Evolutionary conservation across 2,329 filamentous ascomycete genomes (phyloP), one percentile per base, ranked within the genome.

Genomic region (Fusarium bactridioides): DNA sequence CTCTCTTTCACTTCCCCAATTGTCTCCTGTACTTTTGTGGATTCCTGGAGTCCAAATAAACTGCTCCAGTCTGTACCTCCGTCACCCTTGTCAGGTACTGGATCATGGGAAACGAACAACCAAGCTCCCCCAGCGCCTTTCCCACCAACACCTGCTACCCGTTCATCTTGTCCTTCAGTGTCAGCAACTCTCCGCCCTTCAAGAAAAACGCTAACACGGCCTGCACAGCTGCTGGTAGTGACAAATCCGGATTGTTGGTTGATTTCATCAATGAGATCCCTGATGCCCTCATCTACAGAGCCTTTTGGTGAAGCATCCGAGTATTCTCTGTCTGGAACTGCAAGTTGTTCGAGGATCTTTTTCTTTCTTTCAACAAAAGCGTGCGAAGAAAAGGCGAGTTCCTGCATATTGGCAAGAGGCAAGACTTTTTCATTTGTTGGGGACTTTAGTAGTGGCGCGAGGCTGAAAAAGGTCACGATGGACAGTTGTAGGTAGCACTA

Each of bases 151-250:
- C 90, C 89, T 13, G 91, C 91, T 40, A 85, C 77, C 72, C 82
- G 79, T 51, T 61, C 68, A 43, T 73, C 76, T 21, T 76, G 69
- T 12, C 64, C 73, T 13, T 68, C 72, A 10, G 59, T 61, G 7
- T 68, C 72, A 19, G 55, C 60, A 29, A 73, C 72, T 74, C 89
- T 92, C 48, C 84, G 84, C 2, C 95, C 95, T 83, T 98, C 95
- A 2, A 97, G 84, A 78, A 97, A 98, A 8, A 98, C 93, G 72
- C 93, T 95, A 51, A 97, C 89, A 58, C 95, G 87, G 2, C 95
- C 95, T 5, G 94, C 93, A 80, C 95, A 98, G 81, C 94, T 97
- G 82, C 94, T 97, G 6, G 95, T 98, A 4, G 95, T 98, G 38
- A 97, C 94, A 44, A 95, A 88, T 4, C 93, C 94, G 3, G 91